Evolutionary conservation across 345 rosid genomes (phyloP).

Genomic region (Sonneratia caseolaris): DNA sequence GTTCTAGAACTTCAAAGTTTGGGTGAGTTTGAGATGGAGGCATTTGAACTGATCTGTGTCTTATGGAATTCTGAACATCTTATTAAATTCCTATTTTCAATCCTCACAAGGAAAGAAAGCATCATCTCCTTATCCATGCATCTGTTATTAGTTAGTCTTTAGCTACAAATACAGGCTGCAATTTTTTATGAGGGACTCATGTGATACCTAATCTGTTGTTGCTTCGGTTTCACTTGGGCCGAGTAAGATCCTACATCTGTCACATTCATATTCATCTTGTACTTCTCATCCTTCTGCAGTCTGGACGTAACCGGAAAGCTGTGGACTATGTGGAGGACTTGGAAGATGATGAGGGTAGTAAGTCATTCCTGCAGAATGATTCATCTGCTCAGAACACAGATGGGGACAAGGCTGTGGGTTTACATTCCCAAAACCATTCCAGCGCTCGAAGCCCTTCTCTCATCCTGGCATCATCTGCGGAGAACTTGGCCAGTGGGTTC

Average conservation of each 20-base stretch:
- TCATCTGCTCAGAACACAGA: slow-evolving; percentile 5
- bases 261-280: neutral
- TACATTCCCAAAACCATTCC: slow-evolving; percentile 10
- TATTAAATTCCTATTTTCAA: neutral
- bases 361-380: slow-evolving; percentile 14
- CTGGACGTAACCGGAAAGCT: slow-evolving; percentile 50
- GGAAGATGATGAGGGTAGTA: slow-evolving; percentile 35
- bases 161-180: neutral
- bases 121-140: neutral
- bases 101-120: neutral
- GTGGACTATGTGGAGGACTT: slow-evolving; percentile 34
- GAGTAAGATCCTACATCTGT: neutral
- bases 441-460: slow-evolving; percentile 15
- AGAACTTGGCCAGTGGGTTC: slow-evolving; percentile 43
- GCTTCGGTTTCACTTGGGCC: neutral
- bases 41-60: neutral
- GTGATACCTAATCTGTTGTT: neutral
- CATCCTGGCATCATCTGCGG: neutral
- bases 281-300: slow-evolving; percentile 29
- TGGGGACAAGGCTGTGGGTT: slow-evolving; percentile 10
- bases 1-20: too few relatives aligned
- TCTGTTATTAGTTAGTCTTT: neutral
- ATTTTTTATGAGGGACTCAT: neutral
- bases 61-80: neutral
- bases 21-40: too few relatives aligned